A percentile compares a stretch with the other conserved stretches of the same genome.
These are phyloP conservation scores for Annona cherimola DNA, from an alignment of 164 flowering plant genomes.

Conservation along the genomic window DNA sequence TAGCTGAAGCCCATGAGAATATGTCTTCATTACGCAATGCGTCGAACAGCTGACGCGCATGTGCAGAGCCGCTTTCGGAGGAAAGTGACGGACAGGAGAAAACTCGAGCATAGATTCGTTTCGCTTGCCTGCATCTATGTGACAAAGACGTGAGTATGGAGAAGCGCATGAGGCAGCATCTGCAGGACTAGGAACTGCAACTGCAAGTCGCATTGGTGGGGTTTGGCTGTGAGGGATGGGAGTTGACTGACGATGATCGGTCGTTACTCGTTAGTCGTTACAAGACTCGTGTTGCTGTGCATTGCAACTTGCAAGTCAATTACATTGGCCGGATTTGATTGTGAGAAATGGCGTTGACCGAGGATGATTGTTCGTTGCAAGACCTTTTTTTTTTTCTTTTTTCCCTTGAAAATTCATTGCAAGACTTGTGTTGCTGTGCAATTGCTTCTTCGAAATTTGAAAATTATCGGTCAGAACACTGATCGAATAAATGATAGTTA, in stretches of 20 bases:
- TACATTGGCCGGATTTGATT: background rate
- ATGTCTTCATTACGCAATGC: constrained; percentile 14
- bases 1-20: constrained; percentile 18
- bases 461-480: too few species aligned
- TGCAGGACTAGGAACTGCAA: background rate
- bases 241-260: background rate
- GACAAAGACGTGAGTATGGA: background rate
- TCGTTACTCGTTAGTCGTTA: background rate
- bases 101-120: constrained; percentile 8
- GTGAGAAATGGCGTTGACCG: background rate
- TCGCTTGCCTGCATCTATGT: constrained; percentile 3
- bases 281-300: background rate
- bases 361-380: too few species aligned
- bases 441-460: too few species aligned
- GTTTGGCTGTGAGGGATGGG: background rate
- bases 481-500: too few species aligned
- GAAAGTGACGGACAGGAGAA: constrained; percentile 1
- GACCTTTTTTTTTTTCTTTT: too few species aligned
- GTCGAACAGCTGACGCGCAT: constrained; percentile 17
- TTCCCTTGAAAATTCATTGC: too few species aligned
- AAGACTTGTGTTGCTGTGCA: too few species aligned
- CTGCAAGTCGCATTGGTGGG: background rate
- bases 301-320: background rate
- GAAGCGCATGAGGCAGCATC: background rate
- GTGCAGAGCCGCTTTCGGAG: background rate